Evolutionary conservation across 139 green algal species (phyloP), one percentile per base, ranked within the genome.

Genomic region (Picochlorum sp.): DNA sequence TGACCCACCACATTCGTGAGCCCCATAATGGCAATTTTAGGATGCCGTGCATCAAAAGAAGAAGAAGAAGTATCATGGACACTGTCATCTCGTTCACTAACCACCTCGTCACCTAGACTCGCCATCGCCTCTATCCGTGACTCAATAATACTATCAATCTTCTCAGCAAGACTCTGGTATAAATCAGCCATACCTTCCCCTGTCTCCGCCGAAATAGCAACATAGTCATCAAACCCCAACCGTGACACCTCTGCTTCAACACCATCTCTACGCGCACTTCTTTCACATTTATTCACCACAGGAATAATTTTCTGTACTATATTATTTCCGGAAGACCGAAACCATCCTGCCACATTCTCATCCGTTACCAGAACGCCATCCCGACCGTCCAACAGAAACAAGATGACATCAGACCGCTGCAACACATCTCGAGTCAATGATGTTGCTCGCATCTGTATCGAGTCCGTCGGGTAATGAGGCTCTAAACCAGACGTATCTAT

Each of bases 401-500:
- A 63, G 7, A 82, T 71, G 7, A 83, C 55, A 62, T 95, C 73
- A 10, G 70, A 68, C 38, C 71, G 62, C 10, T 45, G 30, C 30
- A 95, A 65, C 64, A 88, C 72, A 10, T 24, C 16, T 1, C 41
- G 32, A 2, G 85, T 93, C 32, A 96, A 68, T 16, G 56, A 55
- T 1, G 74, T 79, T 7, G 84, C 81, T 3, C 87, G 71, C 2
- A 49, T 79, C 77, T 94, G 80, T 14, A 95, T 85, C 45, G 32
- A 82, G 38, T 57, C 49, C 10, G 49, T 10, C 8, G 63, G 49
- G 41, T 66, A 47, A 32, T 52, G 49, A 26, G 88, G 86, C 68
- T 96, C 89, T 51, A 96, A 68, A 13, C 89, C 92, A 13, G 86
- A 92, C 0, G 92, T 98, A 80, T 98, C 92, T 2, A 94, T 37